A percentile compares a stretch with the other conserved stretches of the same genome.
phyloP scores from a whole-genome alignment of 805 yeast species.

The Kluyveromyces dobzhanskii region DNA sequence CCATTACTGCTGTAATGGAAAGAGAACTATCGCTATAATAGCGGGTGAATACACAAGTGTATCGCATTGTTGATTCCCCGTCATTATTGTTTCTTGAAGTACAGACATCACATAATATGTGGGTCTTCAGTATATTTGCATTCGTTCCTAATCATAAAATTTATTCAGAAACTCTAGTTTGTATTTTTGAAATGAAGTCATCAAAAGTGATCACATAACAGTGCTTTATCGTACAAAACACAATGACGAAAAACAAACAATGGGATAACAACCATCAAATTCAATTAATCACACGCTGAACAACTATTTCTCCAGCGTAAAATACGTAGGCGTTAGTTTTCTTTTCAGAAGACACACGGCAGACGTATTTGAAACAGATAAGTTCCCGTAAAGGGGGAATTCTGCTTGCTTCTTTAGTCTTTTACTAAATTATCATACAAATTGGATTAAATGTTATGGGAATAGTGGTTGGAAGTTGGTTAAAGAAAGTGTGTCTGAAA shows the following conservation, averaged over 20 bases:
- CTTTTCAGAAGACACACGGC: too few relatives aligned
- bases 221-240: background rate
- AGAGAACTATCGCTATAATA: too few relatives aligned
- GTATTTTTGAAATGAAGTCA: conserved; percentile 22
- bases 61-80: too few relatives aligned
- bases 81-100: conserved; percentile 6
- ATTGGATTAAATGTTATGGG: too few relatives aligned
- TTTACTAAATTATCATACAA: too few relatives aligned
- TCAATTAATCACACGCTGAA: too few relatives aligned
- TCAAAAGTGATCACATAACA: conserved; percentile 3
- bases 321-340: too few relatives aligned
- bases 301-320: too few relatives aligned
- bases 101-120: conserved; percentile 17
- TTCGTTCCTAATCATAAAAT: conserved; percentile 30
- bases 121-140: conserved; percentile 28
- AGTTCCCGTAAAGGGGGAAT: too few relatives aligned
- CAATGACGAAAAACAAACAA: background rate
- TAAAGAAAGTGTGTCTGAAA: background rate
- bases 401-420: too few relatives aligned
- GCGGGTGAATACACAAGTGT: too few relatives aligned
- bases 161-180: conserved; percentile 38
- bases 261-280: background rate
- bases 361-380: too few relatives aligned
- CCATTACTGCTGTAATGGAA: background rate
- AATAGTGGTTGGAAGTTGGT: background rate